Percentiles rank a stretch among this genome's conserved stretches.
Evolutionary conservation across 495 filamentous ascomycete species (phyloP).

Genomic region (Lasiosphaeris hirsuta): DNA sequence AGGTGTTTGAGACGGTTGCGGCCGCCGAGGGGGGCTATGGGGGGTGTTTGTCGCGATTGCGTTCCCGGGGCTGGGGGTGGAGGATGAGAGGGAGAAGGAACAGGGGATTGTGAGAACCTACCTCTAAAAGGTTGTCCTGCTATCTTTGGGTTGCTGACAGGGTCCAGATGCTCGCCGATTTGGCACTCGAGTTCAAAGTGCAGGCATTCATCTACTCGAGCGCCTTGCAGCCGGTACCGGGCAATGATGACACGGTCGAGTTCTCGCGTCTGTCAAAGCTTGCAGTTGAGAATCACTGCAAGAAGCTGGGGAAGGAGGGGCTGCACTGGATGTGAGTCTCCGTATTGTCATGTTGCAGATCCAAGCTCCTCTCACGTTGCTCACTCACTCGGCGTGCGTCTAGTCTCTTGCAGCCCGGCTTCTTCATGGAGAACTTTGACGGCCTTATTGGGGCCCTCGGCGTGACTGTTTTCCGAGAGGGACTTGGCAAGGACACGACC

Average conservation of each 20-base stretch:
- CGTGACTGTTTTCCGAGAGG: conserved; percentile 20
- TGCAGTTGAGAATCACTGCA: conserved; percentile 26
- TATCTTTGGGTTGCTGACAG: background rate
- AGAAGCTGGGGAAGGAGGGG: conserved; percentile 23
- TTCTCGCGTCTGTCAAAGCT: conserved; percentile 21
- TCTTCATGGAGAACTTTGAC: conserved; percentile 44
- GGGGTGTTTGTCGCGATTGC: conserved; percentile 35
- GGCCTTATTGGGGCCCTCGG: conserved; percentile 25
- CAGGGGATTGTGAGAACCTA: conserved; percentile 25
- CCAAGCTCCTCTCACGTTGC: too few species aligned
- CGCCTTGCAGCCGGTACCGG: conserved; percentile 19
- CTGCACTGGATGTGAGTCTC: conserved; percentile 32
- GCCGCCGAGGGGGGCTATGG: conserved; percentile 22
- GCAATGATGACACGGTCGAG: conserved; percentile 16
- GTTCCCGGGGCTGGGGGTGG: conserved; percentile 29
- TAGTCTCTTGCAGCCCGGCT: conserved; percentile 38
- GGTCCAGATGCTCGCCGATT: conserved; percentile 24
- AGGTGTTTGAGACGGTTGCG: conserved; percentile 23
- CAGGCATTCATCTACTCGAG: conserved; percentile 30
- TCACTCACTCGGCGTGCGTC: background rate
- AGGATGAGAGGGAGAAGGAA: conserved; percentile 22
- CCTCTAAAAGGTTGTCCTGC: background rate
- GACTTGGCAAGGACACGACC: conserved; percentile 30
- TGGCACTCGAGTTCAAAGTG: conserved; percentile 28
- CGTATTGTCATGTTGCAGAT: background rate